These are phyloP conservation scores for Candida tropicalis DNA, from an alignment of 1,139 yeast genomes.

Conservation along the genomic window DNA sequence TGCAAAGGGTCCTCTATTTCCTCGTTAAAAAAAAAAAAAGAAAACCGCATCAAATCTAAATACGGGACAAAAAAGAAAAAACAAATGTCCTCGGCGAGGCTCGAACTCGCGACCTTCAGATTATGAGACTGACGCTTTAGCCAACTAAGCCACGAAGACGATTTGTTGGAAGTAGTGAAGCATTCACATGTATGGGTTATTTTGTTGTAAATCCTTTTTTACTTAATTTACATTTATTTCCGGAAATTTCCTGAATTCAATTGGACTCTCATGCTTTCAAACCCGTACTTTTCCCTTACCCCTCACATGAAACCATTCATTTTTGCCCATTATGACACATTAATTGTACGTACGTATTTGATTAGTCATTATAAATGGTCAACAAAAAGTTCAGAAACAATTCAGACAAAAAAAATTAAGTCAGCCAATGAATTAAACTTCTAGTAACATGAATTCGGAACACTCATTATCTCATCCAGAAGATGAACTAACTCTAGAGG, in stretches of 20 bases:
- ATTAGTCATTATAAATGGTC: too few relatives aligned
- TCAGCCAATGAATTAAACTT: not conserved
- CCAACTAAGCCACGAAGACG: conserved; percentile 47
- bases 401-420: not conserved
- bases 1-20: too few relatives aligned
- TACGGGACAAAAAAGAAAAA: conserved; percentile 11
- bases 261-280: not conserved
- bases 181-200: not conserved
- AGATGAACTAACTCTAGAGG: not conserved
- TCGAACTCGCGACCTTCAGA: conserved; percentile 54
- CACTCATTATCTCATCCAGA: not conserved
- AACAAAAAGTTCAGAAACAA: too few relatives aligned
- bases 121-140: conserved; percentile 53
- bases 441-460: not conserved
- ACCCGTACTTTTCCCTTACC: too few relatives aligned
- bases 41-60: not conserved
- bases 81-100: conserved; percentile 51
- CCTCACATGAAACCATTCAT: too few relatives aligned
- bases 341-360: too few relatives aligned
- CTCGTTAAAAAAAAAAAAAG: not conserved
- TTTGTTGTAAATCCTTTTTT: not conserved
- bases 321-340: too few relatives aligned
- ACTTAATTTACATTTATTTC: too few relatives aligned
- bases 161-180: not conserved
- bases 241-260: not conserved